Conservation (phyloP, 139 green algal genomes). For the Tetraselmis striata region DNA sequence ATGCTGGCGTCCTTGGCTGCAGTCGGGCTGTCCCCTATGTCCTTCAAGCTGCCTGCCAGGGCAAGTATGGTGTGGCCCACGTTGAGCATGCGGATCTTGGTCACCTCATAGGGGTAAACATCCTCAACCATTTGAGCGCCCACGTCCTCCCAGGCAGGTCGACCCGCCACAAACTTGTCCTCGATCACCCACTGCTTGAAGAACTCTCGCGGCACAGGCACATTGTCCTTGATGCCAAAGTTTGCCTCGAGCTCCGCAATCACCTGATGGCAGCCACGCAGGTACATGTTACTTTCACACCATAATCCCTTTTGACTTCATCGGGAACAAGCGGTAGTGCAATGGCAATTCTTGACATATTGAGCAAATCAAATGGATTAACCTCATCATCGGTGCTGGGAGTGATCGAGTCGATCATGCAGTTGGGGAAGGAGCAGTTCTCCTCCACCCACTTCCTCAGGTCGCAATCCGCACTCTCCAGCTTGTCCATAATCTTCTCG, state of each 20-base stretch:
- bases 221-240: background rate
- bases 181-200: background rate
- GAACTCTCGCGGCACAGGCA: background rate
- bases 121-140: background rate
- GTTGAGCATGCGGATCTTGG: background rate
- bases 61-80: background rate
- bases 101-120: background rate
- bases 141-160: background rate
- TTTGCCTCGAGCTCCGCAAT: background rate
- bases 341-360: too few species aligned
- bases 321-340: too few species aligned
- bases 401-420: background rate
- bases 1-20: background rate
- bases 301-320: too few species aligned
- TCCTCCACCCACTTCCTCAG: background rate
- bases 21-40: background rate
- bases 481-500: background rate
- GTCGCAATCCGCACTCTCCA: background rate
- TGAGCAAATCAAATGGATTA: too few species aligned
- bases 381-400: background rate
- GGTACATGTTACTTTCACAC: too few species aligned
- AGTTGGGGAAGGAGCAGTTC: background rate
- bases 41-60: background rate
- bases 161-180: background rate
- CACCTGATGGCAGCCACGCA: background rate